Conservation (phyloP, 208 protist species). For the Leishmania gerbilli region DNA sequence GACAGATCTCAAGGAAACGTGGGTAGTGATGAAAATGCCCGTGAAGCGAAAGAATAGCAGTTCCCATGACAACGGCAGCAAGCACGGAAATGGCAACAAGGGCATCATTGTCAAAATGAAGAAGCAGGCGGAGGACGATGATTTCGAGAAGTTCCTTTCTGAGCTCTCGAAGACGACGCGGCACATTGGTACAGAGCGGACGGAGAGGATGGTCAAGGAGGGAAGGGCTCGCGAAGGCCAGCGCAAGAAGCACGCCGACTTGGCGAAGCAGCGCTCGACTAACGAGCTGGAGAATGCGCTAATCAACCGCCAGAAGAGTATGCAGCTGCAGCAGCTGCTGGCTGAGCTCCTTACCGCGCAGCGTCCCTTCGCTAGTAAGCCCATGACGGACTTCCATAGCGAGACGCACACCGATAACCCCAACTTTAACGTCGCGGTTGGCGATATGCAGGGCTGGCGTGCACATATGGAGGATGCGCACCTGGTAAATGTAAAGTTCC, state of each 20-base stretch:
- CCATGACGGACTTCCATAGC: constrained; percentile 70
- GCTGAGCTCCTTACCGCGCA: constrained; percentile 56
- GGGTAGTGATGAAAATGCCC: not conserved
- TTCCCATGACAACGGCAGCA: constrained; percentile 16
- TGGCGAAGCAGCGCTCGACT: constrained; percentile 38
- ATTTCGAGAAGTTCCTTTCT: constrained; percentile 74
- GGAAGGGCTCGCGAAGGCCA: constrained; percentile 40
- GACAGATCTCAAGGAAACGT: not conserved
- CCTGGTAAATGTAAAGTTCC: constrained; percentile 65
- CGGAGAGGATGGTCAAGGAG: constrained; percentile 39
- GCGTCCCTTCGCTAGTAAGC: constrained; percentile 58
- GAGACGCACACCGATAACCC: constrained; percentile 48
- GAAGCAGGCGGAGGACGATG: constrained; percentile 60
- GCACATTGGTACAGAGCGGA: constrained; percentile 40
- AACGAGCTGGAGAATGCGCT: constrained; percentile 58
- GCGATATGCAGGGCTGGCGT: constrained; percentile 90
- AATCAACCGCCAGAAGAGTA: constrained; percentile 53
- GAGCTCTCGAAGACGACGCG: constrained; percentile 70
- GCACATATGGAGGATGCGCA: constrained; percentile 89
- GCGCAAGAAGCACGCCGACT: constrained; percentile 43
- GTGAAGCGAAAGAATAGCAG: not conserved
- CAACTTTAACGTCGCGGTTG: constrained; percentile 77
- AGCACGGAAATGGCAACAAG: constrained; percentile 18
- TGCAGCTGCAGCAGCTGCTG: constrained; percentile 74
- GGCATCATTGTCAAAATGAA: constrained; percentile 38